Conservation (phyloP, 2,329 filamentous ascomycete genomes). For the Fusarium torulosum region DNA sequence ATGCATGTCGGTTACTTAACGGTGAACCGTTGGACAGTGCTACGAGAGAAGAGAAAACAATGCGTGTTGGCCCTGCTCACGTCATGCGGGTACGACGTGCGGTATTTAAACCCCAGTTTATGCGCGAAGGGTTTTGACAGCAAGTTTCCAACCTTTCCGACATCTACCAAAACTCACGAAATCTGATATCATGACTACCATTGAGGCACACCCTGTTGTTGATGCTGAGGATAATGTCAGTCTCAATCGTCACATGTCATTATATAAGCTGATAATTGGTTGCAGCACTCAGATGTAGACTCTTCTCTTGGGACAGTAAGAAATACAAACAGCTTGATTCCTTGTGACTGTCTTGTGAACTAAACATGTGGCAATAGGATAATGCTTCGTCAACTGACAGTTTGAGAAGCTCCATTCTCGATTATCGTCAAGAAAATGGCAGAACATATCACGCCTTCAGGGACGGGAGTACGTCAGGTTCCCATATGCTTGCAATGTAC, state of each 20-base stretch:
- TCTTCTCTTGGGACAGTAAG: constrained; percentile 5
- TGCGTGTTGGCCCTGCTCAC: not conserved
- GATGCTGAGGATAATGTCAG: constrained; percentile 16
- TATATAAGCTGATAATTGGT: not conserved
- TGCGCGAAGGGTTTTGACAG: not conserved
- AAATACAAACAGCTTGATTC: too few species aligned
- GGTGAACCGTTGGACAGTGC: not conserved
- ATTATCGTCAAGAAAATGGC: constrained; percentile 22
- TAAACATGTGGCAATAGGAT: not conserved
- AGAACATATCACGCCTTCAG: constrained; percentile 27
- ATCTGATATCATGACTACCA: constrained; percentile 14
- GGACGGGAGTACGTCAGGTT: constrained; percentile 13
- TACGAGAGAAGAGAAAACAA: constrained; percentile 22
- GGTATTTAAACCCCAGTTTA: constrained; percentile 14
- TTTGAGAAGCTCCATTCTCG: constrained; percentile 20
- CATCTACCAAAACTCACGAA: not conserved
- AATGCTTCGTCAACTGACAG: constrained; percentile 25
- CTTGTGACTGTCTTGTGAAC: not conserved
- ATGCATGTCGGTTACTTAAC: constrained; percentile 12
- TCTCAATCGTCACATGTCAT: fast-evolving
- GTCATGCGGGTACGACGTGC: not conserved
- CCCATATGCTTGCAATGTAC: fast-evolving
- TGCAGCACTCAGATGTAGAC: not conserved
- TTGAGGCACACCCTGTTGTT: constrained; percentile 17
- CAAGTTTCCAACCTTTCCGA: not conserved